Evolutionary conservation across 495 filamentous ascomycete genomes (phyloP), one percentile per base, ranked within the genome.

Genomic region (Cudoniella acicularis): DNA sequence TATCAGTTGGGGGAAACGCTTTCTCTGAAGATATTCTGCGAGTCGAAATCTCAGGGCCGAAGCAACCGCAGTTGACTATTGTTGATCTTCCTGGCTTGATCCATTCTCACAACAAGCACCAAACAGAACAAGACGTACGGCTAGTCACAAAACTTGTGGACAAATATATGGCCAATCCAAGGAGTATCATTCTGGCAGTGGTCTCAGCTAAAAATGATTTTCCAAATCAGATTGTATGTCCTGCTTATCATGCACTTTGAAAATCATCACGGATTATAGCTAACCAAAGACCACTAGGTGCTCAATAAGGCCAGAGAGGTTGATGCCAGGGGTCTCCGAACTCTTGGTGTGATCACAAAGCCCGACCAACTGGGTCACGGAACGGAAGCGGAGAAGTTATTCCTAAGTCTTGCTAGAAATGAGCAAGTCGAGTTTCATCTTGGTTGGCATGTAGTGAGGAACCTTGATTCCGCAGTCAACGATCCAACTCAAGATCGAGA

Each of bases 301-400:
- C 10, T 81, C 88, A 45, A 82, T 85, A 64, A 74, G 30, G 72
- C 70, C 23, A 63, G 70, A n/a, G 53, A 69, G 63, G 85, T 89
- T 10, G 91, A 96, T 67, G 82, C 82, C 1, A 79, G 84, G 54
- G 89, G 90, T 25, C 79, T 83, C 63, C 82, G 91, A 49, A 94
- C 90, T 9, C 83, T 96, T 50, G 91, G 90, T 67, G 72, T 82
- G 8, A 80, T 82, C 53, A 77, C 79, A 3, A 80, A 82, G 56
- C 78, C 79, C 1, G 77, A 82, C 62, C 73, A 64, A 1, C 62
- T 80, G 11, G 59, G 65, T 10, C 24, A 54, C 6, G 71, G 71
- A 0, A 75, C 72, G 18, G 70, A 68, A 1, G 72, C 64, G 36
- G 73, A 80, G 51, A 36, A 53, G 0, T 57, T 56, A 24, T 80